These are phyloP conservation scores for Scheffersomyces stambukii DNA, from an alignment of 1,139 yeast genomes.

Conservation along the genomic window DNA sequence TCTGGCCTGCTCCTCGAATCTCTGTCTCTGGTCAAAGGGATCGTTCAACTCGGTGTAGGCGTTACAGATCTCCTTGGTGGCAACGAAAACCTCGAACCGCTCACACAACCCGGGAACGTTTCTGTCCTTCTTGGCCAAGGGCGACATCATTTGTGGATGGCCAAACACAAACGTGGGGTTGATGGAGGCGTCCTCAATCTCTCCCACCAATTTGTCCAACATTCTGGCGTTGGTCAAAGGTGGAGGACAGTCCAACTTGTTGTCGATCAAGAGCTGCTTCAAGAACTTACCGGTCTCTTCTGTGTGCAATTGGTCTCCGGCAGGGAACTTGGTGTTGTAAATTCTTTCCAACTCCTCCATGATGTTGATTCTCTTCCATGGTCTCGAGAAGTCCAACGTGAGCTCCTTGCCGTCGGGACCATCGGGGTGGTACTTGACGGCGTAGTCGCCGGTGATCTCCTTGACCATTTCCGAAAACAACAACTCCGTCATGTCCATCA, in stretches of 20 bases:
- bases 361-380: slow-evolving; percentile 98
- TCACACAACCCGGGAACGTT: slow-evolving; percentile 92
- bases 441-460: slow-evolving; percentile 85
- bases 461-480: slow-evolving; percentile 97
- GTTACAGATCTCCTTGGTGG: slow-evolving; percentile 96
- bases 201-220: slow-evolving; percentile 98
- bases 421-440: slow-evolving; percentile 80
- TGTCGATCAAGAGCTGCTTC: slow-evolving; percentile 70
- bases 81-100: slow-evolving; percentile 97
- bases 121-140: slow-evolving; percentile 95
- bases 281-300: slow-evolving; percentile 90
- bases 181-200: slow-evolving; percentile 83
- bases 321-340: slow-evolving; percentile 85
- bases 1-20: slow-evolving; percentile 98
- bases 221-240: slow-evolving; percentile 98
- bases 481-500: slow-evolving; percentile 95
- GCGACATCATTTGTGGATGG: slow-evolving; percentile 99
- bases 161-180: slow-evolving; percentile 98
- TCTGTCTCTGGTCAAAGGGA: slow-evolving; percentile 94
- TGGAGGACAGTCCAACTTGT: slow-evolving; percentile 88
- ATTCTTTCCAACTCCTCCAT: slow-evolving; percentile 90
- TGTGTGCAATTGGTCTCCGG: slow-evolving; percentile 93
- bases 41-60: slow-evolving; percentile 99
- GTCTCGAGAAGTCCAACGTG: slow-evolving; percentile 86
- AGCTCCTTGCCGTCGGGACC: slow-evolving; percentile 77